phyloP scores from a whole-genome alignment of 306 rosid genomes.

The Senna siamea region DNA sequence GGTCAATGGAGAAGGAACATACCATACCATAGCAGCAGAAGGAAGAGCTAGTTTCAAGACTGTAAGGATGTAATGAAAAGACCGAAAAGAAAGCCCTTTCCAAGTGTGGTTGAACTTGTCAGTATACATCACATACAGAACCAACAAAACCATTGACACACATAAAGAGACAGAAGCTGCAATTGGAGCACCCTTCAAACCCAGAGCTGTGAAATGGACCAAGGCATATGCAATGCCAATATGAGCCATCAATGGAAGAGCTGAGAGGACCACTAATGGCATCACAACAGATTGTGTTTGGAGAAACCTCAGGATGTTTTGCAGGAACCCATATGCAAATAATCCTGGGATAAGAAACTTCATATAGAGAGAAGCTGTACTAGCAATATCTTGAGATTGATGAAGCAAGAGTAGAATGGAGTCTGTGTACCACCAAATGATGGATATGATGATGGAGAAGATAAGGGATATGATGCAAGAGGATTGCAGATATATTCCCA shows the following conservation, averaged over 20 bases:
- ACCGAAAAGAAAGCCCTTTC: slow-evolving; percentile 68
- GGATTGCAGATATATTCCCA: slow-evolving; percentile 86
- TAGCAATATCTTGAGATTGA: slow-evolving; percentile 65
- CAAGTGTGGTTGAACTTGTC: slow-evolving; percentile 64
- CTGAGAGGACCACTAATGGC: slow-evolving; percentile 61
- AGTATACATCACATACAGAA: slow-evolving; percentile 44
- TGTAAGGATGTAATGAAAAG: slow-evolving; percentile 46
- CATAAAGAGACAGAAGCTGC: slow-evolving; percentile 67
- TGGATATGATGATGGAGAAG: slow-evolving; percentile 55
- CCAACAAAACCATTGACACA: slow-evolving; percentile 55
- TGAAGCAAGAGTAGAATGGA: slow-evolving; percentile 60
- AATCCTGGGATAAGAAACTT: slow-evolving; percentile 69
- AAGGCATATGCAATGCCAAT: slow-evolving; percentile 58
- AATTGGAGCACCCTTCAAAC: slow-evolving; percentile 69
- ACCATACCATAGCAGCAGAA: slow-evolving; percentile 85
- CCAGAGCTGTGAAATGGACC: slow-evolving; percentile 52
- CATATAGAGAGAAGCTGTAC: slow-evolving; percentile 58
- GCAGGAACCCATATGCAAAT: slow-evolving; percentile 69
- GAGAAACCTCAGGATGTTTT: slow-evolving; percentile 73
- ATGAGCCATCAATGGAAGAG: slow-evolving; percentile 51
- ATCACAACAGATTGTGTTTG: slow-evolving; percentile 72
- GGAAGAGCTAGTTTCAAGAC: slow-evolving; percentile 73
- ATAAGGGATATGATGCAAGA: slow-evolving; percentile 65
- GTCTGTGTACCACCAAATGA: slow-evolving; percentile 68
- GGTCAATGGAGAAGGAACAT: slow-evolving; percentile 34